Evolutionary conservation across 805 yeast genomes (phyloP), one percentile per base, ranked within the genome.

Genomic region (Metschnikowia cerradonensis): DNA sequence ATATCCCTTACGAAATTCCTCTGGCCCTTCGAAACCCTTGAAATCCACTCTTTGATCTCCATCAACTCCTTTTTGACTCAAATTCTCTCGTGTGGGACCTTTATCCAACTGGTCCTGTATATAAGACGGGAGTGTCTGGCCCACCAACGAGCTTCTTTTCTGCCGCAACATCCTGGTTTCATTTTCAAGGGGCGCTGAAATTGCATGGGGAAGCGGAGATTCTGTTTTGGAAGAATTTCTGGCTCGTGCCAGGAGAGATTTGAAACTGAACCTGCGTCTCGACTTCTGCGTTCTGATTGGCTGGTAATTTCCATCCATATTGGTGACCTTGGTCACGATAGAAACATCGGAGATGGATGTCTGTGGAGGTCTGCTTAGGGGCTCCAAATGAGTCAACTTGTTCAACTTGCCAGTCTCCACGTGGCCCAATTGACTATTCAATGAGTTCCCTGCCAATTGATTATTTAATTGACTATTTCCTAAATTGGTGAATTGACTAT

Each of bases 51-150:
- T 26, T 26, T 8, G 30, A 10, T 26, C 30, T 4, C 11, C 5
- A 26, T 26, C 30, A 26, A 26, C 30, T 26, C 30, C 30, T 26
- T 8, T 3, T 26, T 26, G 30, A 10, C 4, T 26, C 30, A 11
- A 26, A 26, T 26, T 8, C 11, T 8, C 30, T 26, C 30, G 30
- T 8, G 30, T 26, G 30, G 30, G 11, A 26, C 30, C 30, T 26
- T 26, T 26, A 26, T 42, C 2, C 32, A 42, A 42, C 48, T 67
- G 71, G n/a, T 59, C 52, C 38, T 61, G 58, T 32, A 72, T 72
- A 49, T 72, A 72, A 11, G 50, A 33, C 1, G 78, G 78, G 10
- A 73, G 59, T 37, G 59, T 63, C 34, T 68, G 71, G 2, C 69
- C 73, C 20, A 72, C 73, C 39, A 72, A 41, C 4, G 76, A 72